Conservation (phyloP, 768 basidiomycete species). For the Suillus luteus region DNA sequence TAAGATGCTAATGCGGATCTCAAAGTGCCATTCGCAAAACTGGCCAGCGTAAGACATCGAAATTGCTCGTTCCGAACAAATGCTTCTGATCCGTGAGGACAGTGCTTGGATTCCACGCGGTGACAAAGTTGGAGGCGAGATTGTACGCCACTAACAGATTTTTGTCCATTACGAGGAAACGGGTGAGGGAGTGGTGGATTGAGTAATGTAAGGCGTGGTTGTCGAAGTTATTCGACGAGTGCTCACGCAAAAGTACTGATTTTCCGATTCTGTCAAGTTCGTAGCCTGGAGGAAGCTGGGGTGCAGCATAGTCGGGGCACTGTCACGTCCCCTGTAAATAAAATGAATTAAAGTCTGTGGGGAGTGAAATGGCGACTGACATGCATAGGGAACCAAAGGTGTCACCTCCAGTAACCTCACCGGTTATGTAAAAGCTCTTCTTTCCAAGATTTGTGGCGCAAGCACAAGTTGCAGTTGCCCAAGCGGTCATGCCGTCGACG, state of each 20-base stretch:
- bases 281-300: slow-evolving; percentile 68
- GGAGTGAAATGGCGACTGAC: slow-evolving; percentile 42
- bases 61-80: slow-evolving; percentile 92
- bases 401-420: slow-evolving; percentile 94
- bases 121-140: slow-evolving; percentile 77
- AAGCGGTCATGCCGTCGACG: slow-evolving; percentile 74
- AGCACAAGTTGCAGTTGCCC: slow-evolving; percentile 71
- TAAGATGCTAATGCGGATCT: slow-evolving; percentile 77
- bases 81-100: slow-evolving; percentile 78
- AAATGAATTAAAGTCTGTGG: slow-evolving; percentile 8
- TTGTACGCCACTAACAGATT: slow-evolving; percentile 92
- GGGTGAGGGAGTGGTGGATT: slow-evolving; percentile 80
- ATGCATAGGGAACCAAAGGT: slow-evolving; percentile 85
- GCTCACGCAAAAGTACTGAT: slow-evolving; percentile 81
- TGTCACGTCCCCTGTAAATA: slow-evolving; percentile 74
- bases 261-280: slow-evolving; percentile 58
- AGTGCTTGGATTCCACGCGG: slow-evolving; percentile 78
- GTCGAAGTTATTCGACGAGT: slow-evolving; percentile 65
- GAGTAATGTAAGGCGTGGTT: slow-evolving; percentile 92
- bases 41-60: slow-evolving; percentile 94
- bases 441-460: slow-evolving; percentile 78
- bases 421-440: slow-evolving; percentile 86
- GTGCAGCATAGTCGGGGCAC: slow-evolving; percentile 73
- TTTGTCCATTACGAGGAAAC: slow-evolving; percentile 95
- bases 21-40: slow-evolving; percentile 81